Evolutionary conservation across 2,329 filamentous ascomycete genomes (phyloP).

Genomic region (Aspergillus cejpii): DNA sequence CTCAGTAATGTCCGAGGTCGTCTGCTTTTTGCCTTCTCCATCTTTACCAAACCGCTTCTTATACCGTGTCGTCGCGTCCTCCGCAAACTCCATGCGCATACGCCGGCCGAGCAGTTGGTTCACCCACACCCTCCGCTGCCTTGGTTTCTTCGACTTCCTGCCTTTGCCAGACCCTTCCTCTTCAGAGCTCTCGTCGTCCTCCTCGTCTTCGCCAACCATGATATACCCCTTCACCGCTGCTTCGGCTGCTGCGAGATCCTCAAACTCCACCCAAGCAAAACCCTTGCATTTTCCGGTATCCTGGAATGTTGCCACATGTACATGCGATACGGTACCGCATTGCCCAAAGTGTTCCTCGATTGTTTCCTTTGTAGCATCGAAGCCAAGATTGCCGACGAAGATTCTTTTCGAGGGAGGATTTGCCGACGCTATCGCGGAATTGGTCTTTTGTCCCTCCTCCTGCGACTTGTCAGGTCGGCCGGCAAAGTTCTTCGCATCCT

Average conservation of each 20-base stretch:
- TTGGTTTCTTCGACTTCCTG: conserved; percentile 35
- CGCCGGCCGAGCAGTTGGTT: conserved; percentile 73
- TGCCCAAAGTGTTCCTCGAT: conserved; percentile 73
- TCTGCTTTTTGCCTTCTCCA: conserved; percentile 37
- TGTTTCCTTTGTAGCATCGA: conserved; percentile 73
- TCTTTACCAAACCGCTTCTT: conserved; percentile 89
- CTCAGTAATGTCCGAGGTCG: conserved; percentile 8
- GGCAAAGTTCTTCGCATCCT: conserved; percentile 82
- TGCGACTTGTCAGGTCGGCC: conserved; percentile 69
- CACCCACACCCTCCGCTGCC: conserved; percentile 64
- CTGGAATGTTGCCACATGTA: conserved; percentile 90
- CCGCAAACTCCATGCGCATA: conserved; percentile 85
- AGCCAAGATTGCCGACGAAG: conserved; percentile 86
- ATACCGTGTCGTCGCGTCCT: conserved; percentile 82
- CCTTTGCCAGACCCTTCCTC: conserved; percentile 36
- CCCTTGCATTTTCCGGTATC: conserved; percentile 98
- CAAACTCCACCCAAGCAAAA: conserved; percentile 91
- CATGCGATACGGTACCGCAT: conserved; percentile 74
- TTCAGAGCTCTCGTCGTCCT: conserved; percentile 43
- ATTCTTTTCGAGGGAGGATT: conserved; percentile 70
- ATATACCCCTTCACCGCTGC: conserved; percentile 76
- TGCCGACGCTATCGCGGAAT: conserved; percentile 31
- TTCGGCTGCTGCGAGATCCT: conserved; percentile 65
- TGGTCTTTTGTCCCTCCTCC: conserved; percentile 31
- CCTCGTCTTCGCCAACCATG: conserved; percentile 49